Conservation (phyloP, 2,329 filamentous ascomycete genomes). For the Pseudogymnoascus sp. region DNA sequence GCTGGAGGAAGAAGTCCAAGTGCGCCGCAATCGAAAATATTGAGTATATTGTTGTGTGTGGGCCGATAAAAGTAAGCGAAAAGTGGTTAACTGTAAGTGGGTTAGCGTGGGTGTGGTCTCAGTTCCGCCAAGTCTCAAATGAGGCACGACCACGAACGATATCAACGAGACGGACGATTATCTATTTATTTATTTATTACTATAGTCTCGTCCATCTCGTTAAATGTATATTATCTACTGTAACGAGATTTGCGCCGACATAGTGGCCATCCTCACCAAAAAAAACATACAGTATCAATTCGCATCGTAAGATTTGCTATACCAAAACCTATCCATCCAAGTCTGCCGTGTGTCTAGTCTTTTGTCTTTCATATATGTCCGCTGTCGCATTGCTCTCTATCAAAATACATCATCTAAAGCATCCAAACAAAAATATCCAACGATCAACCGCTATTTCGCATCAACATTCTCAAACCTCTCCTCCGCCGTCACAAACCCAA, state of each 20-base stretch:
- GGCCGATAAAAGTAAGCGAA: constrained; percentile 9
- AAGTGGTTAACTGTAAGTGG: not conserved
- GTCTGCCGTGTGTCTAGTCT: not conserved
- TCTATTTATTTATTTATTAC: not conserved
- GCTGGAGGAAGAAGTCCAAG: constrained; percentile 8
- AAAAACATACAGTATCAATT: not conserved
- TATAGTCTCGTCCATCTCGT: not conserved
- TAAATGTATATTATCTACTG: no score
- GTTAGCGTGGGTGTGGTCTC: not conserved
- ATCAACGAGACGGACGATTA: not conserved
- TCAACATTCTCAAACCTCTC: constrained; percentile 5
- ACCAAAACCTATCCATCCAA: not conserved
- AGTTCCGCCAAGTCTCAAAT: not conserved
- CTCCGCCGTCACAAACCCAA: not conserved
- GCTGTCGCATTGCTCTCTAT: not conserved
- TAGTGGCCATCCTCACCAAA: not conserved
- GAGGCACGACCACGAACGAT: not conserved
- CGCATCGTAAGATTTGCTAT: not conserved
- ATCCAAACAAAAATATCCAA: not conserved
- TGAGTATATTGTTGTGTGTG: constrained; percentile 9
- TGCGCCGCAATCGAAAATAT: constrained; percentile 10
- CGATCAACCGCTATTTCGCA: not conserved
- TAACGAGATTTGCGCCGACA: not conserved
- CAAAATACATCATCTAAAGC: not conserved
- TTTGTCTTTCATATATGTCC: not conserved